A percentile compares a stretch with the other conserved stretches of the same genome.
phyloP scores from a whole-genome alignment of 2,329 filamentous ascomycete genomes.

The Xylaria sp. region DNA sequence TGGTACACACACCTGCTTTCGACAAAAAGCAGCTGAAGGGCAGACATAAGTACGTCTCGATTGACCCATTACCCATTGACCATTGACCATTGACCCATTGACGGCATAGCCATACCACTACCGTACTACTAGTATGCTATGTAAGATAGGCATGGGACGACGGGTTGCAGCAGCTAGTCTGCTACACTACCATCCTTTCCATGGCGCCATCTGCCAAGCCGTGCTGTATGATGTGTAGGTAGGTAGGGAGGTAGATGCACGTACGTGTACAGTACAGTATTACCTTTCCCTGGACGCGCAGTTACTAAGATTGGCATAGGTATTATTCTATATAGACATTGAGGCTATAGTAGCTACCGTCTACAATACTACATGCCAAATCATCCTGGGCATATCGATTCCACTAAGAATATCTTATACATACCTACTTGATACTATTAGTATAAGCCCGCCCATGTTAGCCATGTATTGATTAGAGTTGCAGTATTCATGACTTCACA shows the following conservation, averaged over 20 bases:
- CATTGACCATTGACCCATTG: conserved; percentile 19
- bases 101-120: conserved; percentile 18
- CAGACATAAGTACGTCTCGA: conserved; percentile 34
- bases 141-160: conserved; percentile 7
- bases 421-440: not conserved
- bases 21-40: conserved; percentile 44
- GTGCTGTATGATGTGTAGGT: conserved; percentile 23
- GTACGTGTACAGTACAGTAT: conserved; percentile 34
- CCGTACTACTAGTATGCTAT: not conserved
- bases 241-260: conserved; percentile 27
- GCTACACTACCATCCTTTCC: conserved; percentile 25
- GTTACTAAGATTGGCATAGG: conserved; percentile 24
- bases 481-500: conserved; percentile 10
- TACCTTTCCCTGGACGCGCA: conserved; percentile 5
- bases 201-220: conserved; percentile 27
- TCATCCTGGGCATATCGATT: conserved; percentile 28
- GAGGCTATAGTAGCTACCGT: conserved; percentile 25
- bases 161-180: conserved; percentile 10
- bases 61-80: conserved; percentile 15
- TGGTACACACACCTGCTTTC: conserved; percentile 47
- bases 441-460: not conserved
- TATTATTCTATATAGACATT: conserved; percentile 7
- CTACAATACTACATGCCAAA: conserved; percentile 19
- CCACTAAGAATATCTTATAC: conserved; percentile 17
- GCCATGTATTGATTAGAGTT: not conserved